Percentiles rank a stretch among this genome's conserved stretches.
These are phyloP conservation scores for Rutstroemia sp. DNA, from an alignment of 2,329 filamentous ascomycete species.

Conservation along the genomic window DNA sequence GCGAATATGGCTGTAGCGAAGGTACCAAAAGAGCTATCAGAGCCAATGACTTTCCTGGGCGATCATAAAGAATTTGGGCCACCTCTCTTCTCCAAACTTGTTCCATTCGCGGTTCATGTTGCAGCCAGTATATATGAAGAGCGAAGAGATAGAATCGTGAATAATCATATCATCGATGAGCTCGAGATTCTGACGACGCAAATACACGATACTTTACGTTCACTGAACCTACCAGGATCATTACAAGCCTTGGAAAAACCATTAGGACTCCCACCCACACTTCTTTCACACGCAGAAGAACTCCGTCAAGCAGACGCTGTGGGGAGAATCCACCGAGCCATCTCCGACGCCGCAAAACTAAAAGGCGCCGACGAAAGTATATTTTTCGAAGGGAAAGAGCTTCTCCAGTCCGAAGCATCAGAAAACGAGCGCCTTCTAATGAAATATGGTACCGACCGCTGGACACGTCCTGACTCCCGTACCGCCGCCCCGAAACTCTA, in stretches of 20 bases:
- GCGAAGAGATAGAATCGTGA: constrained; percentile 80
- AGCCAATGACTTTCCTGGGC: constrained; percentile 73
- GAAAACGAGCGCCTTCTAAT: constrained; percentile 71
- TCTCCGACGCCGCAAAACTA: constrained; percentile 87
- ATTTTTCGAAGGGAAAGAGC: constrained; percentile 75
- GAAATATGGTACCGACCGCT: constrained; percentile 82
- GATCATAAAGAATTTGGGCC: constrained; percentile 74
- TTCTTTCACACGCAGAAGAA: constrained; percentile 88
- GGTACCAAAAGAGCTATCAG: constrained; percentile 72
- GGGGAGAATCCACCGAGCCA: constrained; percentile 66
- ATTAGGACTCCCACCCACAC: constrained; percentile 74
- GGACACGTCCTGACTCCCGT: constrained; percentile 64
- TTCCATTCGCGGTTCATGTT: constrained; percentile 92
- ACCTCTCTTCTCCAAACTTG: constrained; percentile 81
- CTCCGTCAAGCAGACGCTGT: constrained; percentile 86
- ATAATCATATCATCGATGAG: constrained; percentile 77
- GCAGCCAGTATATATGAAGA: constrained; percentile 95
- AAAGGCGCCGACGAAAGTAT: constrained; percentile 68
- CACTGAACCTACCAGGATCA: constrained; percentile 82
- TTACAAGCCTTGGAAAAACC: constrained; percentile 93
- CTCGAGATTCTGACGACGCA: constrained; percentile 74
- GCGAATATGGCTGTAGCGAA: constrained; percentile 81
- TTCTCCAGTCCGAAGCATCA: constrained; percentile 70
- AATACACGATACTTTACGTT: constrained; percentile 71
- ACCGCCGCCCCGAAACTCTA: constrained; percentile 47